Evolutionary conservation across 805 yeast genomes (phyloP), one percentile per base, ranked within the genome.

Genomic region (Lachancea fermentati): DNA sequence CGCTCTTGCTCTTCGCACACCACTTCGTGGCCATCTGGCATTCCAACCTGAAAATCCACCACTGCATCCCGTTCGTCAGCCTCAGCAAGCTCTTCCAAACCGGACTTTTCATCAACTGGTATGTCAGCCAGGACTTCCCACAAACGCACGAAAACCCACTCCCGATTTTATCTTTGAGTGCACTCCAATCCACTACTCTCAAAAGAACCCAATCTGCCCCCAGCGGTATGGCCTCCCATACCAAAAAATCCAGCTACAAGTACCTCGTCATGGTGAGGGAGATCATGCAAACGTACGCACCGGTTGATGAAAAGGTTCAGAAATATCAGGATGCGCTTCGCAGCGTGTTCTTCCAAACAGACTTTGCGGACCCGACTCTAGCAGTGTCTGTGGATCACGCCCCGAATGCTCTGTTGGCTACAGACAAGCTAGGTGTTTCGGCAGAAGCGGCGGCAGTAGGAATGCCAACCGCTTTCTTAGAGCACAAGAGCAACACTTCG

Each of bases 81-180:
- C 22, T 37, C n/a, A 31, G 32, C 24, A 37, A 37, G 16, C 26
- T 37, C 11, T 30, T 37, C 24, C 41, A 37, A 12, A 30, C 15
- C 19, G 41, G 41, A 3, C 15, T 32, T 16, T 37, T 37, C 36
- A 37, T 37, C 18, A 33, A 32, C 24, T 37, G 41, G 41, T 37
- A 37, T 18, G 36, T 17, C 9, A 31, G 30, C 2, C 19, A 32
- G 4, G 30, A 17, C 12, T 12, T 19, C 11, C 7, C 26, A 7
- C 11, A 22, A 7, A 7, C 26, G 26, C 26, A 22, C 7, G 26
- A 22, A 7, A 7, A 7, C 11, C 26, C 26, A 7, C 7, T 7
- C 9, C 26, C 7, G 11, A 7, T 22, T 22, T 11, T 11, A 22
- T 7, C 7, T 11, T 7, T 22, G 11, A 22, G 11, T 22, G 26